Evolutionary conservation across 768 basidiomycete species (phyloP).

Genomic region (Artomyces pyxidatus): DNA sequence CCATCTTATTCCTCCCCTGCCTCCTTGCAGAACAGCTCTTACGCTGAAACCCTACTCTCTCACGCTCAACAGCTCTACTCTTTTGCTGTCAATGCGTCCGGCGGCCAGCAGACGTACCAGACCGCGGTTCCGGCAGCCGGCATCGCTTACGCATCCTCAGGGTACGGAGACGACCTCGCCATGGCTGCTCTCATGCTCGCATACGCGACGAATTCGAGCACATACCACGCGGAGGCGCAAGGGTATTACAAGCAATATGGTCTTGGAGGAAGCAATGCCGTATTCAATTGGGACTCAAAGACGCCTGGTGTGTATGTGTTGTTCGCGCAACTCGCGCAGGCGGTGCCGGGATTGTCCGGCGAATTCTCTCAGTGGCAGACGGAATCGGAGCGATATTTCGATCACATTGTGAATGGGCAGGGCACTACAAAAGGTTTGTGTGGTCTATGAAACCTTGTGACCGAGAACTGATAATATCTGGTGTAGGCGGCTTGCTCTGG

Average conservation of each 20-base stretch:
- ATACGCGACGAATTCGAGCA: constrained; percentile 55
- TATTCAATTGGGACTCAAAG: constrained; percentile 89
- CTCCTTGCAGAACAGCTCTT: constrained; percentile 62
- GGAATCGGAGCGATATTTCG: constrained; percentile 70
- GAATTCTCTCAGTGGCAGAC: constrained; percentile 61
- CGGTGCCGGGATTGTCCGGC: constrained; percentile 38
- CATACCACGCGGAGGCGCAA: constrained; percentile 56
- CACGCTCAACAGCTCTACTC: constrained; percentile 72
- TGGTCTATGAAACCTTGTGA: neutral
- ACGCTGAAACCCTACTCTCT: constrained; percentile 56
- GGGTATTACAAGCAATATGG: constrained; percentile 49
- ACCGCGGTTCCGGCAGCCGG: constrained; percentile 57
- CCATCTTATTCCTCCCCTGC: constrained; percentile 50
- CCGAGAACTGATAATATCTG: constrained; percentile 1
- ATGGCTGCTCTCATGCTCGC: constrained; percentile 74
- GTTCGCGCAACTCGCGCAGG: constrained; percentile 63
- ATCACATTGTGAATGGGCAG: constrained; percentile 52
- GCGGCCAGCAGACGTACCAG: constrained; percentile 57
- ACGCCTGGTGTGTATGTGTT: constrained; percentile 69
- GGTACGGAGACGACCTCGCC: constrained; percentile 65
- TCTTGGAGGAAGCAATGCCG: constrained; percentile 41
- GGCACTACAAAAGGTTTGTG: constrained; percentile 53
- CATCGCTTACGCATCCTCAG: constrained; percentile 62
- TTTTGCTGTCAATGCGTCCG: constrained; percentile 64
- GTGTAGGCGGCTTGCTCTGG: constrained; percentile 67